Percentiles rank a stretch among this genome's conserved stretches.
Evolutionary conservation across 202 grass and related monocot species (phyloP).

Genomic region (Cymbopogon flexuosus): DNA sequence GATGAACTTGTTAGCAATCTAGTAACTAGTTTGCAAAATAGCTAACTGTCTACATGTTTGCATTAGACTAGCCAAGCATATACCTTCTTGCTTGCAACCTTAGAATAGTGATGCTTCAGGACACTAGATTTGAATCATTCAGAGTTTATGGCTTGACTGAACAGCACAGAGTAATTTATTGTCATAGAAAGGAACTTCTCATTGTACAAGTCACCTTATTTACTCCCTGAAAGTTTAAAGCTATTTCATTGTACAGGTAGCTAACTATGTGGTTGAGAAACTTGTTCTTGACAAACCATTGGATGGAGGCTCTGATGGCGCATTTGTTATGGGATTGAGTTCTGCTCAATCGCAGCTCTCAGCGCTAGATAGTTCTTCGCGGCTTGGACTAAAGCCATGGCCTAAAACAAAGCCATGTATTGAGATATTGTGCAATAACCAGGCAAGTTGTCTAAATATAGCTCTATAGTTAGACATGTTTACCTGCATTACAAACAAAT

Average conservation of each 20-base stretch:
- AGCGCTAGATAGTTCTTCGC: conserved; percentile 56
- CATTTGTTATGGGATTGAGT: conserved; percentile 58
- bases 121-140: conserved; percentile 15
- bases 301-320: conserved; percentile 60
- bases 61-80: neutral
- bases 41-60: neutral
- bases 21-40: too few relatives aligned
- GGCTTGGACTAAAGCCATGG: conserved; percentile 63
- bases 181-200: neutral
- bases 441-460: conserved; percentile 46
- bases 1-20: too few relatives aligned
- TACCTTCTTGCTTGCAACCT: neutral
- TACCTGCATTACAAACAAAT: neutral
- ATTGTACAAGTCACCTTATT: conserved; percentile 7
- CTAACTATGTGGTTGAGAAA: conserved; percentile 92
- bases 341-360: conserved; percentile 49
- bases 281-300: conserved; percentile 69
- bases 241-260: conserved; percentile 51
- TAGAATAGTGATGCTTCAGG: neutral
- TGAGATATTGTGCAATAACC: conserved; percentile 92
- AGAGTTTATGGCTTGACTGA: neutral
- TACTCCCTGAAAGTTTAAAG: conserved; percentile 1
- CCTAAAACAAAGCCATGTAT: conserved; percentile 67
- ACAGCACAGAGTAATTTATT: conserved; percentile 8
- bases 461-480: conserved; percentile 1